Percentiles rank a stretch among this genome's conserved stretches.
phyloP scores from a whole-genome alignment of 805 yeast species.

The Millerago galiae region DNA sequence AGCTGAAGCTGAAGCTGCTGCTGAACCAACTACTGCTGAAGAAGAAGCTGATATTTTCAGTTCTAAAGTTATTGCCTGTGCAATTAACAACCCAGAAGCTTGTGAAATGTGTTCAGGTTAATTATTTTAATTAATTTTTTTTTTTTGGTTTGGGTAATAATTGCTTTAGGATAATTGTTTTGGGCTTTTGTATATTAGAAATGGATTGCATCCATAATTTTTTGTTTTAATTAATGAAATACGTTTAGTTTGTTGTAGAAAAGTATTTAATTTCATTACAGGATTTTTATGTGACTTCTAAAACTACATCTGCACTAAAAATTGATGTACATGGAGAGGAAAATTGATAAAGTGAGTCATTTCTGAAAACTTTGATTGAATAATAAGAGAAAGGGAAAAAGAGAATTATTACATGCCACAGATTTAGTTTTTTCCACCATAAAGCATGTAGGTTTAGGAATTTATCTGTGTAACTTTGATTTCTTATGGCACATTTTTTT shows the following conservation, averaged over 20 bases:
- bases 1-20: conserved; percentile 21
- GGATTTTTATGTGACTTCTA: too few relatives aligned
- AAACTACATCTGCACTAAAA: too few relatives aligned
- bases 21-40: conserved; percentile 24
- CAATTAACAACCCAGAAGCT: conserved; percentile 93
- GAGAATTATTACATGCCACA: too few relatives aligned
- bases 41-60: conserved; percentile 67
- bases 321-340: too few relatives aligned
- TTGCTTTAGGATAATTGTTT: neutral
- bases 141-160: conserved; percentile 8
- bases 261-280: too few relatives aligned
- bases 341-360: too few relatives aligned
- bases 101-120: conserved; percentile 99
- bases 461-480: neutral
- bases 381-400: too few relatives aligned
- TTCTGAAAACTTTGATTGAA: too few relatives aligned
- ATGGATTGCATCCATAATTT: neutral
- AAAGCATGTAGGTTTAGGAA: too few relatives aligned
- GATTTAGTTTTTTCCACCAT: too few relatives aligned
- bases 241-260: neutral
- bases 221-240: neutral
- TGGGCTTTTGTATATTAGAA: neutral
- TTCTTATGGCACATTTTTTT: neutral
- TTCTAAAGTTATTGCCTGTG: conserved; percentile 92
- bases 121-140: conserved; percentile 6